Conservation (phyloP, 352 stramenopile species). For the Globisporangium irregulare region DNA sequence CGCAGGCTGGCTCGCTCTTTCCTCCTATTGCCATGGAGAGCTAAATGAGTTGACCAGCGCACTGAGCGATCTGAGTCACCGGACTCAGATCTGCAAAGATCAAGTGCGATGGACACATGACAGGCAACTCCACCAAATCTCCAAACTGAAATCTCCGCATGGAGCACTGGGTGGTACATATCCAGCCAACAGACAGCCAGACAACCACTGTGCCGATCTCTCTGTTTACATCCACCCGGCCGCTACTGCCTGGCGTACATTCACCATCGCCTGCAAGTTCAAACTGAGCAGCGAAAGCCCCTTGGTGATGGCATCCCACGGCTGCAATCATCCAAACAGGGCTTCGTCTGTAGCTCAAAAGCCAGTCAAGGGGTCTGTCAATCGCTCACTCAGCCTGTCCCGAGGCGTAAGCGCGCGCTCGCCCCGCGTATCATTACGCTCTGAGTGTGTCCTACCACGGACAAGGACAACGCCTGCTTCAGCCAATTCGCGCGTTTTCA, state of each 20-base stretch:
- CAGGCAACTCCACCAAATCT: neutral
- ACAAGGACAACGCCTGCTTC: neutral
- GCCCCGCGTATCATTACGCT: neutral
- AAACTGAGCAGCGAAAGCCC: neutral
- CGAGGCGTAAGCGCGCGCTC: neutral
- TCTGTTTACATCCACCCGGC: too few relatives aligned
- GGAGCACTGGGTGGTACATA: neutral
- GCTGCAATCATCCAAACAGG: neutral
- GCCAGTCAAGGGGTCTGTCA: neutral
- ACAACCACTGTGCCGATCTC: neutral
- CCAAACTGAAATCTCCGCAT: neutral
- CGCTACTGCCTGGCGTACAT: too few relatives aligned
- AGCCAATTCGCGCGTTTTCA: neutral
- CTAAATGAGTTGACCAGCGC: too few relatives aligned
- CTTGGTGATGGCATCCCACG: neutral
- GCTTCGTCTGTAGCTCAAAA: neutral
- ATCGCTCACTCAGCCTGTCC: neutral
- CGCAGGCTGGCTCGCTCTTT: too few relatives aligned
- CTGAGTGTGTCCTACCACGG: neutral
- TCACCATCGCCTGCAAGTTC: neutral
- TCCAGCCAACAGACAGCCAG: neutral
- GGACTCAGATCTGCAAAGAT: neutral
- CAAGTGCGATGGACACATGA: neutral
- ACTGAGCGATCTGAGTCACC: too few relatives aligned
- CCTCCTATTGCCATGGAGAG: too few relatives aligned